Percentiles rank a stretch among this genome's conserved stretches.
phyloP scores from a whole-genome alignment of 2,329 filamentous ascomycete species.

The Talaromyces sp. region DNA sequence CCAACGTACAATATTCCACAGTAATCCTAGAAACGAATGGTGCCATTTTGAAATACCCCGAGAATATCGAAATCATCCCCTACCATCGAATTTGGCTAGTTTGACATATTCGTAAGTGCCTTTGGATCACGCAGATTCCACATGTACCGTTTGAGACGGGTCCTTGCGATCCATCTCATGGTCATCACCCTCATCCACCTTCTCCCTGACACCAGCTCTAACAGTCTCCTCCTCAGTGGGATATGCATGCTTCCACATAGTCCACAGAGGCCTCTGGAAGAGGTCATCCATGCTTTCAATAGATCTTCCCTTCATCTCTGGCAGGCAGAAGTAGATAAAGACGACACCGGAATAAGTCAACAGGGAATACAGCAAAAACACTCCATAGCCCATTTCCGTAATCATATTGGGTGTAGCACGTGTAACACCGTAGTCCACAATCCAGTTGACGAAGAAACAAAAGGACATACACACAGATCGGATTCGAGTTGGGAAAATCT shows the following conservation, averaged over 20 bases:
- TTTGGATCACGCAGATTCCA: slow-evolving; percentile 1
- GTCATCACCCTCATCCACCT: slow-evolving; percentile 24
- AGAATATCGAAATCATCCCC: no score
- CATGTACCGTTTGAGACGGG: not conserved
- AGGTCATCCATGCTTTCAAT: slow-evolving; percentile 39
- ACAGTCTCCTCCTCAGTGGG: slow-evolving; percentile 38
- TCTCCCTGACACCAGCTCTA: slow-evolving; percentile 31
- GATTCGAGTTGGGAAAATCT: slow-evolving; percentile 33
- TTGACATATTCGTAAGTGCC: no score
- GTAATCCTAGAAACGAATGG: no score
- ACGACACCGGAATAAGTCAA: slow-evolving; percentile 38
- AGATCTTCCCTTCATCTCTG: slow-evolving; percentile 32
- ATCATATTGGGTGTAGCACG: slow-evolving; percentile 37
- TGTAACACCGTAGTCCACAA: slow-evolving; percentile 34
- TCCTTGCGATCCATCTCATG: slow-evolving; percentile 19
- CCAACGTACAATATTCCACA: no score
- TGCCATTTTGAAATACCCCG: no score
- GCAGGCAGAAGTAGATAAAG: slow-evolving; percentile 35
- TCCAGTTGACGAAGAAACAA: slow-evolving; percentile 34
- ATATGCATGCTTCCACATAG: slow-evolving; percentile 44
- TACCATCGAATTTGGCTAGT: no score
- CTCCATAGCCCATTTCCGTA: slow-evolving; percentile 38
- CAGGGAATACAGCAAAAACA: slow-evolving; percentile 38
- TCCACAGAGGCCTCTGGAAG: slow-evolving; percentile 38
- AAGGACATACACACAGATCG: slow-evolving; percentile 33